Conservation (phyloP, 768 basidiomycete genomes). For the Punctularia strigosozonata region DNA sequence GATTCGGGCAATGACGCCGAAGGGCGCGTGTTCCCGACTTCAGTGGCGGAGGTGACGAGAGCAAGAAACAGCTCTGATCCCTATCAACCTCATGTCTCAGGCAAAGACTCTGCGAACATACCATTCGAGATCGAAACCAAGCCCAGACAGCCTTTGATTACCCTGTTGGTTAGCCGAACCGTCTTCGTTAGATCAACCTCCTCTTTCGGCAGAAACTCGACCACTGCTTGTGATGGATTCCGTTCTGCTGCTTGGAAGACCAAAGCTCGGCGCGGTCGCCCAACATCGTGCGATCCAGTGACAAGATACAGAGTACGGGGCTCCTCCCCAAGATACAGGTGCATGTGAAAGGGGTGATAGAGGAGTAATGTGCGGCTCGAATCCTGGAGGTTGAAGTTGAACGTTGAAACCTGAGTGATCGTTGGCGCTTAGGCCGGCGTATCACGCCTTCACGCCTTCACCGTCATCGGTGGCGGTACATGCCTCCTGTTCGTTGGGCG, state of each 20-base stretch:
- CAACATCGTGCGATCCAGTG: constrained; percentile 61
- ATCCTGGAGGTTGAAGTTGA: too few relatives aligned
- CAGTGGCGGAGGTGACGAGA: constrained; percentile 63
- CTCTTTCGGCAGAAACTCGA: constrained; percentile 71
- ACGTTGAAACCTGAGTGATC: too few relatives aligned
- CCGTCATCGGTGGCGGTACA: too few relatives aligned
- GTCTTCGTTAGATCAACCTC: constrained; percentile 58
- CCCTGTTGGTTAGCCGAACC: constrained; percentile 55
- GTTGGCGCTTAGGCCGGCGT: too few relatives aligned
- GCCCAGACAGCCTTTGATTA: constrained; percentile 78
- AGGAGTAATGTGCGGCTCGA: too few relatives aligned
- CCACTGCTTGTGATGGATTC: constrained; percentile 54
- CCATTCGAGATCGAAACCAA: constrained; percentile 65
- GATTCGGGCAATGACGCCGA: constrained; percentile 46
- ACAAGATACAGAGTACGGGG: constrained; percentile 67
- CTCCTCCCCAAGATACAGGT: constrained; percentile 57
- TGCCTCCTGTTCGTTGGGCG: too few relatives aligned
- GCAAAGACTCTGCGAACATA: constrained; percentile 16
- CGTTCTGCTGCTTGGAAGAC: constrained; percentile 56
- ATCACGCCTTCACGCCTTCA: too few relatives aligned
- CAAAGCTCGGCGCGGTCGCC: constrained; percentile 49
- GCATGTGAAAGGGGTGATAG: too few relatives aligned
- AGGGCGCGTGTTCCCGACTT: constrained; percentile 61
- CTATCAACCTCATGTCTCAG: constrained; percentile 2
- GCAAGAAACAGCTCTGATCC: constrained; percentile 73